Base-by-base conservation (phyloP, 2,329 filamentous ascomycete genomes). In the Exophiala phaeomuriformis region DNA sequence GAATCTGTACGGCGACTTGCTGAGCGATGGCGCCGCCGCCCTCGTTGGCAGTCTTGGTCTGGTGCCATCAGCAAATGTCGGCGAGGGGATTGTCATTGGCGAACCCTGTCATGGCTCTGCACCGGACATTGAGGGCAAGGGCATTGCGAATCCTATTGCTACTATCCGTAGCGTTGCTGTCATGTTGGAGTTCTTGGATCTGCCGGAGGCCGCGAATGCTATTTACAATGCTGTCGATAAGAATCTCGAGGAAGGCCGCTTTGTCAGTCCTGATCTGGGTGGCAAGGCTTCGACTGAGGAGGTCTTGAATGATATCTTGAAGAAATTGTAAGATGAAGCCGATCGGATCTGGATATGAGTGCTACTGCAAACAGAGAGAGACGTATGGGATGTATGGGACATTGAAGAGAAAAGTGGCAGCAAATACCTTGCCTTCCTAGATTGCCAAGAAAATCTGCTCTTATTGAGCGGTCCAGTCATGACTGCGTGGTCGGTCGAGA, bases 71-170 rank as follows among this genome's bases (percentile, higher is more conserved):
- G 93, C 93, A 63, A 98, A 98, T 69, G 93, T 98, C 7, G 90
- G 93, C 61, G 88, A 95, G 70, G 81, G 81, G 41, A 96, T 97
- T 68, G 93, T 89, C 63, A 97, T 98, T 65, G 93, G 93, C 61
- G 93, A 98, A 81, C 93, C 93, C 50, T 97, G 93, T 77, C 93
- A 98, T 72, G 93, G 93, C 45, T 90, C 85, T 65, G 93, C 93
- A 31, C 93, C 93, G 4, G 93, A 98, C 68, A 98, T 98, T 61
- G 84, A 90, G 81, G 93, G 93, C 63, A 78, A 86, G 77, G 83
- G 85, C 61, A 91, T 98, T 67, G 90, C 93, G 63, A 98, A 98
- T 75, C 93, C 93, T 28, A 94, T 98, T 67, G 93, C 93, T 35
- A 97, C 93, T 6, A 80, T 98, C 61, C 79, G 93, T 67, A 93